Percentiles rank a stretch among this genome's conserved stretches.
These are phyloP conservation scores for Rhodotorula taiwanensis DNA, from an alignment of 768 basidiomycete species.

Conservation along the genomic window DNA sequence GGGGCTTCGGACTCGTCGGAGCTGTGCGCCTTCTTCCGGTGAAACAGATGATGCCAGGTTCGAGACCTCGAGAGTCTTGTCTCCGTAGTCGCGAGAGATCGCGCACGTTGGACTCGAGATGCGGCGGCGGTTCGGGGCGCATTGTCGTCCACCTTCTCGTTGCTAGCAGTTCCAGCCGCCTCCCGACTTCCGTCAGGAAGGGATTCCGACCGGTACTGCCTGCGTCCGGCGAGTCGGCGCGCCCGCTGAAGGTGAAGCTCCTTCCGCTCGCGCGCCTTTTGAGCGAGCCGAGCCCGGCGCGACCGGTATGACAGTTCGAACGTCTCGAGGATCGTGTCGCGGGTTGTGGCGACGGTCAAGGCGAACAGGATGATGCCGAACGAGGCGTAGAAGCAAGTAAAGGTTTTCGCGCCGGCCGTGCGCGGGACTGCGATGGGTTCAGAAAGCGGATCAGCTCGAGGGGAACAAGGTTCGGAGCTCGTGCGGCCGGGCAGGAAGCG, in stretches of 20 bases:
- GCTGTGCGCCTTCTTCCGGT: not conserved
- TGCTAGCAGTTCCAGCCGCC: no score
- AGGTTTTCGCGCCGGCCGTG: not conserved
- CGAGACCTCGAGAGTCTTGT: no score
- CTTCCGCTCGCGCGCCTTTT: constrained; percentile 16
- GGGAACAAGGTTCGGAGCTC: not conserved
- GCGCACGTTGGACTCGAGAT: not conserved
- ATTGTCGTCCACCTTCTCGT: no score
- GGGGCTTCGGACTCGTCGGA: no score
- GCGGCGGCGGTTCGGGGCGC: no score
- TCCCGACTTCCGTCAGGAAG: no score
- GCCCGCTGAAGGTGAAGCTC: constrained; percentile 19
- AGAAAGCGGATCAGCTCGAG: no score
- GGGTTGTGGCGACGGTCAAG: constrained; percentile 17
- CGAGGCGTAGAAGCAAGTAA: constrained; percentile 38
- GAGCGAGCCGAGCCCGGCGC: constrained; percentile 46
- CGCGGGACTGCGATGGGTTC: not conserved
- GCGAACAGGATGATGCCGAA: constrained; percentile 36
- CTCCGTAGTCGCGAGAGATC: no score
- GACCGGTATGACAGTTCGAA: constrained; percentile 52
- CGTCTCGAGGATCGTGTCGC: constrained; percentile 50
- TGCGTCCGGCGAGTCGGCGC: not conserved
- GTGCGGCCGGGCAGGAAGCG: not conserved
- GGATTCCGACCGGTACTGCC: not conserved
- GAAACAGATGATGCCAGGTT: no score